Evolutionary conservation across 1,139 yeast species (phyloP), one percentile per base, ranked within the genome.

Genomic region (Sugiyamaella sp.): DNA sequence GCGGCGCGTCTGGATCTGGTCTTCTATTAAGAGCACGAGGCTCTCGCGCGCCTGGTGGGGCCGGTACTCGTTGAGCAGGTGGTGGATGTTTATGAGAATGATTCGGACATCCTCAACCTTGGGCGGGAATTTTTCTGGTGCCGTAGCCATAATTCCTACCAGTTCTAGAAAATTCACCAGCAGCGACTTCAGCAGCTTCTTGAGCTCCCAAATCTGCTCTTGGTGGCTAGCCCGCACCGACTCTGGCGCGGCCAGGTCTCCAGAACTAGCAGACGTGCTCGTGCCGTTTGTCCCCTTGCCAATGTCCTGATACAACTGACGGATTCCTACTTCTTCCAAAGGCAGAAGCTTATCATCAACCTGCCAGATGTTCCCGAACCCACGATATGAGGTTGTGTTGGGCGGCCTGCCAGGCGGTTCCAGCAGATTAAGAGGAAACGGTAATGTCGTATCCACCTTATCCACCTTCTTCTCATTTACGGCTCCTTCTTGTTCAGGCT

Each of bases 21-120:
- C 84, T 63, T 80, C 83, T 68, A 89, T 73, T 53, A 87, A 72
- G 78, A 85, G 76, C 46, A 87, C 85, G 60, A 89, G 77, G 56
- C 89, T 84, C 63, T 89, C 96, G 45, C 96, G 76, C 5, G 91
- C 84, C 66, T 89, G 97, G 68, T 89, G 96, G 0, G 96, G 96
- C 54, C 96, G 75, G 70, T 89, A 89, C 52, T 89, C 89, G 68
- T 89, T 89, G 57, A 89, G 72, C 52, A 89, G 71, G 67, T 89
- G 96, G 66, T 89, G 95, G 60, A 89, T 85, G 66, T 89, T 89
- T 65, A 89, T 85, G 54, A 89, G 72, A n/a, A 89, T 79, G 17
- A 85, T 76, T 54, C 90, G 79, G 49, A 89, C 78, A 61, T 86
- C 82, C 60, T 87, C 93, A 38, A 87, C 80, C 63, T 86, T 85